Conservation (phyloP, 108 stramenopile genomes). For the Pseudonitzschia pungens region DNA sequence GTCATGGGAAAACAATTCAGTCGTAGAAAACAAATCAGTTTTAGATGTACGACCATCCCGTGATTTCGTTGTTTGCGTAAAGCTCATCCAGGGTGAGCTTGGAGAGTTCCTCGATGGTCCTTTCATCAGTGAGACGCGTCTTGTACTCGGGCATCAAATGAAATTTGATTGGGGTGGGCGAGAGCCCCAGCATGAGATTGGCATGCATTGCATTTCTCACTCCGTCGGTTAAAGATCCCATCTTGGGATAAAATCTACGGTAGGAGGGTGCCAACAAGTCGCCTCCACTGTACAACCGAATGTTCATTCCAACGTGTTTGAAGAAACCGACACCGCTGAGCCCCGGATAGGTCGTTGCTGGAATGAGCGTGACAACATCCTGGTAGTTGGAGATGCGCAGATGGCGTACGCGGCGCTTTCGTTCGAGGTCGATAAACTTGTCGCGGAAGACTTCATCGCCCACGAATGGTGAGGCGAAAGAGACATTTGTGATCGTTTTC, state of each 20-base stretch:
- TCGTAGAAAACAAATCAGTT: neutral
- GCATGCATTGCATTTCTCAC: neutral
- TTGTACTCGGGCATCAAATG: neutral
- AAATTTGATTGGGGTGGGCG: neutral
- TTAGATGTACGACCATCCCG: neutral
- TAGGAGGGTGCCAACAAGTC: neutral
- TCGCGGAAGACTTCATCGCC: neutral
- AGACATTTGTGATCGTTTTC: neutral
- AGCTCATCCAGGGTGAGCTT: constrained; percentile 1
- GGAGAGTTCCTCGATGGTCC: neutral
- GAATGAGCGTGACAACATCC: neutral
- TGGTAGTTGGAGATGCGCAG: constrained; percentile 1
- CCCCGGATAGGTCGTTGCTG: neutral
- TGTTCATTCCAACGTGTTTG: constrained; percentile 6
- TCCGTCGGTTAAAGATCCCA: neutral
- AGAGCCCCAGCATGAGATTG: neutral
- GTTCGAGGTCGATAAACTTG: neutral
- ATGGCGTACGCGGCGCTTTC: neutral
- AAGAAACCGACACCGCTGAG: neutral
- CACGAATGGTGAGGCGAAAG: neutral
- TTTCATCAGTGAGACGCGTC: neutral
- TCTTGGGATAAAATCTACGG: neutral
- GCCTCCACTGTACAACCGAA: neutral
- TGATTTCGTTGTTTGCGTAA: neutral
- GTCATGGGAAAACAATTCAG: too few relatives aligned